Conservation (phyloP, 1,284 basidiomycete genomes). For the Amylostereum areolatum region DNA sequence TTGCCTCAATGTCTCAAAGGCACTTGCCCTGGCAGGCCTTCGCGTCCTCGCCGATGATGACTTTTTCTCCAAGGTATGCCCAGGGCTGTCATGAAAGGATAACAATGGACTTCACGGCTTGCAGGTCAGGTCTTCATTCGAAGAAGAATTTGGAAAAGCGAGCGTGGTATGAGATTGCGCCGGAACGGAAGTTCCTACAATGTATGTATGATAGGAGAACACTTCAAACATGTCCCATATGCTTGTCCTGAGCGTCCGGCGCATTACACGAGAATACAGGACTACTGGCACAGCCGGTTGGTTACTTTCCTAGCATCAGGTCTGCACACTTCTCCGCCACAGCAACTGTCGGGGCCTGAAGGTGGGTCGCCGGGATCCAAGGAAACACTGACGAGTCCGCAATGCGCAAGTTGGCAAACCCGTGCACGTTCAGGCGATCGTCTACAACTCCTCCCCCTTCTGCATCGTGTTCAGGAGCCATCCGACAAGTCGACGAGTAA, state of each 20-base stretch:
- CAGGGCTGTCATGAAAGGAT: too few relatives aligned
- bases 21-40: conserved; percentile 54
- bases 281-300: too few relatives aligned
- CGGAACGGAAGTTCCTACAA: too few relatives aligned
- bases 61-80: conserved; percentile 51
- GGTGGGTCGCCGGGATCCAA: conserved; percentile 22
- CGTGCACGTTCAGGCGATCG: conserved; percentile 32
- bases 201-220: too few relatives aligned
- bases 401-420: conserved; percentile 26
- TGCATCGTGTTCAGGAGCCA: conserved; percentile 19
- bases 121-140: too few relatives aligned
- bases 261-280: too few relatives aligned
- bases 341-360: conserved; percentile 18
- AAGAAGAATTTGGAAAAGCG: too few relatives aligned
- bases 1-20: conserved; percentile 52
- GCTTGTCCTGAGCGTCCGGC: too few relatives aligned
- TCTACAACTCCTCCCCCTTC: conserved; percentile 30
- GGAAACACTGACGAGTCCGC: conserved; percentile 30
- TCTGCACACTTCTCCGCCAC: conserved; percentile 23
- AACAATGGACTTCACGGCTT: too few relatives aligned
- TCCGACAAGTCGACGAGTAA: conserved; percentile 25
- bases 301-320: conserved; percentile 5
- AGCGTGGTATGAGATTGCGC: too few relatives aligned
- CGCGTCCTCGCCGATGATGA: conserved; percentile 48
- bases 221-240: too few relatives aligned